phyloP scores from a whole-genome alignment of 1,139 yeast species.

The Fermentozyma sake region DNA sequence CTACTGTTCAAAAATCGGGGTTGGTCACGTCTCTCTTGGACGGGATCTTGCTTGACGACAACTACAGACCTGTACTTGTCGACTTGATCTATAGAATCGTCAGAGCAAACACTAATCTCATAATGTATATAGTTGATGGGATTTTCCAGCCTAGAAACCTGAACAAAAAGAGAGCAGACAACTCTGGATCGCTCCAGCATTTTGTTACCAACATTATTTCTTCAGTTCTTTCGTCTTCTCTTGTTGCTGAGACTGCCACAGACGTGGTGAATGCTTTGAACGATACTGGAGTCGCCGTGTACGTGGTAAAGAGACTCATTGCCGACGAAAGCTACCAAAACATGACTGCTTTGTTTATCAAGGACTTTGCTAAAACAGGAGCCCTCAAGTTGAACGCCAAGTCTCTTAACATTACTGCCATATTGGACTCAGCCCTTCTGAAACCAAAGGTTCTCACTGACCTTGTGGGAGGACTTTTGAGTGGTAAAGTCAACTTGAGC shows the following conservation, averaged over 20 bases:
- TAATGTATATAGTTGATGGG: constrained; percentile 22
- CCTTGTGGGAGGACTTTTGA: constrained; percentile 21
- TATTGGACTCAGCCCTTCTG: constrained; percentile 21
- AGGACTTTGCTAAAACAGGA: constrained; percentile 24
- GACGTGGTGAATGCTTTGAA: constrained; percentile 30
- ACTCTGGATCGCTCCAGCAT: constrained; percentile 13
- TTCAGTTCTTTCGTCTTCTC: constrained; percentile 16
- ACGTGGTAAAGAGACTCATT: constrained; percentile 32
- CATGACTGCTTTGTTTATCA: constrained; percentile 29
- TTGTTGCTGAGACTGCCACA: constrained; percentile 1
- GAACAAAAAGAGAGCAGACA: constrained; percentile 18
- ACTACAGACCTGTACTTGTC: constrained; percentile 34
- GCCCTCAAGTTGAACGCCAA: constrained; percentile 19
- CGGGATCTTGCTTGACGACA: constrained; percentile 34
- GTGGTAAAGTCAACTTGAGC: constrained; percentile 15
- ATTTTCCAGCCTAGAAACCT: constrained; percentile 15
- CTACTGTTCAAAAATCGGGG: constrained; percentile 29
- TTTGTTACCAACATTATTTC: constrained; percentile 30
- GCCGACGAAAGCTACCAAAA: constrained; percentile 34
- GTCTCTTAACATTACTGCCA: constrained; percentile 23
- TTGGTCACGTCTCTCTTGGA: constrained; percentile 29
- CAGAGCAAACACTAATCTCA: constrained; percentile 24
- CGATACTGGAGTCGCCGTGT: constrained; percentile 40
- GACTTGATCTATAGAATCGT: constrained; percentile 30
- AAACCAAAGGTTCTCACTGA: constrained; percentile 22